Evolutionary conservation across 2,329 filamentous ascomycete species (phyloP).

Genomic region (Aspergillus sp.): DNA sequence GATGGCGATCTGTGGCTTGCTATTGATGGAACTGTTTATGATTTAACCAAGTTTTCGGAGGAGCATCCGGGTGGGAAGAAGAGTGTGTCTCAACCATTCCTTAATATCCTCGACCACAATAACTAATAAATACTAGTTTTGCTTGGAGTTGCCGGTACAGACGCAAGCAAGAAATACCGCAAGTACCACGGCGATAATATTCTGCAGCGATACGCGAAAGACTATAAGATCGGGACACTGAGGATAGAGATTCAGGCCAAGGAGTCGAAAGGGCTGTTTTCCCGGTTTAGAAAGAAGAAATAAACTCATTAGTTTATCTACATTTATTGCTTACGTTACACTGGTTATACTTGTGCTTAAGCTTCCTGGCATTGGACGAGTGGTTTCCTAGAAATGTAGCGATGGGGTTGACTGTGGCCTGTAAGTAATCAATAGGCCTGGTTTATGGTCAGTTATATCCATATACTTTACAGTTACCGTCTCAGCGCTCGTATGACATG

Average conservation of each 20-base stretch:
- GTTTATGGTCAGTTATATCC: too few relatives aligned
- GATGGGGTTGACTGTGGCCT: too few relatives aligned
- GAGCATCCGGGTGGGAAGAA: slow-evolving; percentile 26
- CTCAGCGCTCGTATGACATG: too few relatives aligned
- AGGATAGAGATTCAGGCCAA: neutral
- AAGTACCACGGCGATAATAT: slow-evolving; percentile 16
- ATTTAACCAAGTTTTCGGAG: slow-evolving; percentile 23
- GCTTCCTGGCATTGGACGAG: too few relatives aligned
- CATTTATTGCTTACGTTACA: neutral
- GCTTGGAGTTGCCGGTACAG: slow-evolving; percentile 10
- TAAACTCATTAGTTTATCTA: neutral
- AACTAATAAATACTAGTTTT: slow-evolving; percentile 4
- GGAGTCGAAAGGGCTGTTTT: slow-evolving; percentile 5
- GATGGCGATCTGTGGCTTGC: slow-evolving; percentile 23
- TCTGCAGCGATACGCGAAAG: slow-evolving; percentile 7
- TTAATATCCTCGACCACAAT: too few relatives aligned
- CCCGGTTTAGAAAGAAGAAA: slow-evolving; percentile 2
- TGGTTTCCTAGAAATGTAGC: too few relatives aligned
- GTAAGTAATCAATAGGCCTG: too few relatives aligned
- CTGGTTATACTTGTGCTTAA: too few relatives aligned
- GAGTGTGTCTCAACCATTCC: slow-evolving; percentile 4
- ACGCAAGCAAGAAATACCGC: slow-evolving; percentile 19
- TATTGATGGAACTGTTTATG: slow-evolving; percentile 24
- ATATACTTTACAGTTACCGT: too few relatives aligned
- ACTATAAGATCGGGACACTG: slow-evolving; percentile 1